Base-by-base conservation (phyloP, 371 early-diverging fungal species). In the Fennellomyces sp. region DNA sequence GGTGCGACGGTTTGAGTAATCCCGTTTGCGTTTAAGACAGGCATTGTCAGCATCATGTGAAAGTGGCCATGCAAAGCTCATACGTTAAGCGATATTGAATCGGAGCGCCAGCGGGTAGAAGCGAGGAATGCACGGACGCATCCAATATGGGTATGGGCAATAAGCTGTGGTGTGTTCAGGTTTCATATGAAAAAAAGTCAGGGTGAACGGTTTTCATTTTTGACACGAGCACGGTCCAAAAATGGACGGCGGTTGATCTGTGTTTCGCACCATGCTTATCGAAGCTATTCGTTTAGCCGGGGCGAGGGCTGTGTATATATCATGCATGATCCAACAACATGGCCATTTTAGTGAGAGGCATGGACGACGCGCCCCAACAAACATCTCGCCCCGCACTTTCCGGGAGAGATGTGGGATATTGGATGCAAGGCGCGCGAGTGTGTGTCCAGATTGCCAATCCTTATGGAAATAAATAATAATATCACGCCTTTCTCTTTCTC, bases 1-100 rank as follows among this genome's bases (percentile, higher is more conserved):
- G n/a, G n/a, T n/a, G n/a, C n/a, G n/a, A n/a, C n/a, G n/a, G n/a
- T n/a, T n/a, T n/a, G n/a, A n/a, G n/a, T n/a, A n/a, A n/a, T n/a
- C n/a, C n/a, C n/a, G n/a, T n/a, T n/a, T n/a, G n/a, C n/a, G n/a
- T n/a, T n/a, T n/a, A n/a, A n/a, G n/a, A n/a, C n/a, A n/a, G n/a
- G 23, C 45, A 45, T 45, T 45, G 45, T 45, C 45, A 45, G 17
- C 11, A 45, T 45, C 45, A 45, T 45, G 23, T 45, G 45, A 45
- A 45, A 45, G n/a, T 19, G 13, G 17, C 17, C 13, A 39, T 39
- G 39, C 39, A 39, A 39, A 6, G 39, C 17, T 13, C n/a, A n/a
- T 39, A n/a, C 13, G 13, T 39, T 45, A 23, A 11, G 17, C 10
- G 10, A 39, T 4, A 39, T 39, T 39, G 39, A 45, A 45, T 45